phyloP scores from a whole-genome alignment of 768 basidiomycete species.

The Suillus spraguei region DNA sequence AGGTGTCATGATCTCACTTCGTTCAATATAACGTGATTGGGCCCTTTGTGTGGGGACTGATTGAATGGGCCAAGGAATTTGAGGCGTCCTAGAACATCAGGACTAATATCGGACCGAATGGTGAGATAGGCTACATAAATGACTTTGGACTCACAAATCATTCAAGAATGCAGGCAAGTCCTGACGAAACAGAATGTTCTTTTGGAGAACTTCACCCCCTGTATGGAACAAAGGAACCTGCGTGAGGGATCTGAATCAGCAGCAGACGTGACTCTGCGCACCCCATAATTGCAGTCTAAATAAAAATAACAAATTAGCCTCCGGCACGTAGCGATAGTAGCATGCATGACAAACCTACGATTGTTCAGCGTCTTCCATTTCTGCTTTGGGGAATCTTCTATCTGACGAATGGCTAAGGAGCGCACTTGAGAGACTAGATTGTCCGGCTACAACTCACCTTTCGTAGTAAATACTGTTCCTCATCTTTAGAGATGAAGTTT shows the following conservation, averaged over 20 bases:
- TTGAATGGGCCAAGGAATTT: slow-evolving; percentile 62
- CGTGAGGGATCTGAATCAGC: slow-evolving; percentile 12
- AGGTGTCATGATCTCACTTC: slow-evolving; percentile 50
- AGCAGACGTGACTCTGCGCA: slow-evolving; percentile 28
- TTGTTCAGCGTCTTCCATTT: slow-evolving; percentile 81
- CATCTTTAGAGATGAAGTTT: slow-evolving; percentile 72
- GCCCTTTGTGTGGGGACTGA: slow-evolving; percentile 61
- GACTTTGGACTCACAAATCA: slow-evolving; percentile 52
- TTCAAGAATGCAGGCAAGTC: slow-evolving; percentile 71
- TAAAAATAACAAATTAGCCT: not conserved
- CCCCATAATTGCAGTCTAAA: slow-evolving; percentile 78
- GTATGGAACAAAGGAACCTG: slow-evolving; percentile 14
- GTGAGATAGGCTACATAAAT: slow-evolving; percentile 11
- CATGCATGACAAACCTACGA: slow-evolving; percentile 49
- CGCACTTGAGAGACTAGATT: slow-evolving; percentile 9
- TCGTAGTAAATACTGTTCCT: slow-evolving; percentile 75
- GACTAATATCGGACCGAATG: slow-evolving; percentile 47
- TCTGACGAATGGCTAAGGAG: slow-evolving; percentile 45
- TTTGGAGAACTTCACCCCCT: slow-evolving; percentile 78
- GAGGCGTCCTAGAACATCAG: slow-evolving; percentile 75
- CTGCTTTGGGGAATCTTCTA: slow-evolving; percentile 73
- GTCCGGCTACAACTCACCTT: slow-evolving; percentile 52
- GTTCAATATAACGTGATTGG: slow-evolving; percentile 91
- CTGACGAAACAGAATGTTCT: slow-evolving; percentile 68
- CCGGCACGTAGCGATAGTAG: not conserved